Percentiles rank a stretch among this genome's conserved stretches.
Conservation (phyloP, 2,329 filamentous ascomycete species). For the Lecanicillium sp. region DNA sequence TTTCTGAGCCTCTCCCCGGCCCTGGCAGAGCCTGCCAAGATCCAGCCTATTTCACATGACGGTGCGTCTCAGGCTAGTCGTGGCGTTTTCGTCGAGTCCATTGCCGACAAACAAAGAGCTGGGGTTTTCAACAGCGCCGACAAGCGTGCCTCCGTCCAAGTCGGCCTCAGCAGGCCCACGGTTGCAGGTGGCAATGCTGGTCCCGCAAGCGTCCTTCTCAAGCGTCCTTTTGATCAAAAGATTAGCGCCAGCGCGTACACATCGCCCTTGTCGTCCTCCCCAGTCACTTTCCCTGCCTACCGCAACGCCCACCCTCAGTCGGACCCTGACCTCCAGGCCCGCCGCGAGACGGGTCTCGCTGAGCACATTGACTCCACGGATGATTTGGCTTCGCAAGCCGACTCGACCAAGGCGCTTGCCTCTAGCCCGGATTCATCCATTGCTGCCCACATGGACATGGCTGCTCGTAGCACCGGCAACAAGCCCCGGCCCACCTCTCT, state of each 20-base stretch:
- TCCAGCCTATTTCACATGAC: conserved; percentile 19
- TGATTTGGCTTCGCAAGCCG: conserved; percentile 11
- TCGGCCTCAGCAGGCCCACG: conserved; percentile 56
- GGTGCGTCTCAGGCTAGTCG: conserved; percentile 22
- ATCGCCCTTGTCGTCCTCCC: conserved; percentile 12
- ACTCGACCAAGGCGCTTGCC: conserved; percentile 9
- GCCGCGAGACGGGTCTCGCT: not conserved
- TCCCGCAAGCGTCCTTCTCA: not conserved
- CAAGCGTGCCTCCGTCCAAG: conserved; percentile 57
- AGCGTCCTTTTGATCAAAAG: conserved; percentile 9
- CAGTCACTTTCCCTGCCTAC: conserved; percentile 26
- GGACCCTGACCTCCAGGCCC: conserved; percentile 36
- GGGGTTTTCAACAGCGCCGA: conserved; percentile 53
- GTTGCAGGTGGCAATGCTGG: conserved; percentile 52
- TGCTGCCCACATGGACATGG: conserved; percentile 10
- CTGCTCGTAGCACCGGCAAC: not conserved
- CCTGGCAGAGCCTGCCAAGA: conserved; percentile 1
- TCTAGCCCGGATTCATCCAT: conserved; percentile 12
- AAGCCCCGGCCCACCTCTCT: conserved; percentile 6
- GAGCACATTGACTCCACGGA: conserved; percentile 25
- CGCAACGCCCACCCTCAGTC: conserved; percentile 39
- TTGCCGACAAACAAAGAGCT: conserved; percentile 50
- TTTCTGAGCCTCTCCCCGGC: conserved; percentile 33
- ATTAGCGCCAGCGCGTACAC: not conserved
- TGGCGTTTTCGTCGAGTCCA: no score